Evolutionary conservation across 2,329 filamentous ascomycete species (phyloP), one percentile per base, ranked within the genome.

Genomic region (Colletotrichum lentis): DNA sequence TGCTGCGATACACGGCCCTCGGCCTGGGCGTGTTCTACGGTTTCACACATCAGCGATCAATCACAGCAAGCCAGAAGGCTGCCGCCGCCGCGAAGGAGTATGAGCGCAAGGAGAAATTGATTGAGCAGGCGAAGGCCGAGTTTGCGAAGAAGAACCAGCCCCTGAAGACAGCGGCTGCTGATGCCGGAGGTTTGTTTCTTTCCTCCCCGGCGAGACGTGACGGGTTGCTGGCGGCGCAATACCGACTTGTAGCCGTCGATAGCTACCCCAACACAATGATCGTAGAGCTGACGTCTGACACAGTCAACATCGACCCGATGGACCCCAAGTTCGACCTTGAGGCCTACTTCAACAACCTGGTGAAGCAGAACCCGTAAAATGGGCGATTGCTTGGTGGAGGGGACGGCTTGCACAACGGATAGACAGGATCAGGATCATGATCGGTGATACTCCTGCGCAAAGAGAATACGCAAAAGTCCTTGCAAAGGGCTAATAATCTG

Each of bases 1-100:
- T 99, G 81, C 88, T 98, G 81, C 94, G 96, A 83, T 99, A 95
- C 88, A 95, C 94, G 78, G 94, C 94, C 79, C 92, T 99, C 74
- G 92, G 90, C 77, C 86, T 93, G 77, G 96, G 96, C 80, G 84
- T 98, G 79, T 90, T 97, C 84, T 99, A 99, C 85, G 96, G 96
- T 80, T 89, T 97, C 85, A 92, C 90, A 82, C 95, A 97, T 85
- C 96, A 99, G 85, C 86, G 91, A 77, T 87, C 88, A 71, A 91
- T 99, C 81, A 90, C 84, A 74, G 81, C 91, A 65, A 81, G 87
- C 76, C 89, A 94, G 77, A 91, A 90, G 82, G 82, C 86, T 70
- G 85, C 89, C 73, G 88, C 90, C 75, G 86, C 88, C 75, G 84
- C 96, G 81, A 88, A 89, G 78, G 93, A 97, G 80, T 98, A 95